Evolutionary conservation across 306 rosid species (phyloP).

Genomic region (Prosopis cineraria): DNA sequence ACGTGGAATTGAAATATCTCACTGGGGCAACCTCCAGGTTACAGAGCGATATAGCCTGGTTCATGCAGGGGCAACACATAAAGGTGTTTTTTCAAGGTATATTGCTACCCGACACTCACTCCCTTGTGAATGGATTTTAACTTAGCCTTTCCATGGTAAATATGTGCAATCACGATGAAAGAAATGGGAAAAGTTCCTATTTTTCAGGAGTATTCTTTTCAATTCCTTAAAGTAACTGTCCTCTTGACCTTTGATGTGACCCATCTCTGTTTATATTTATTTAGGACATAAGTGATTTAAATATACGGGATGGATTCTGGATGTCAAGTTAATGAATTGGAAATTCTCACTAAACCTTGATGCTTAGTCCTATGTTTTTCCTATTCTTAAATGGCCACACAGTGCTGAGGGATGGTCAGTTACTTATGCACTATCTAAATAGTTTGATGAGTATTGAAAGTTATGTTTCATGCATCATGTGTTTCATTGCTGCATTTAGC

Average conservation of each 20-base stretch:
- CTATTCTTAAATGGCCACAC: not conserved
- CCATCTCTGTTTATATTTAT: not conserved
- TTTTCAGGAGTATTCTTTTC: constrained; percentile 2
- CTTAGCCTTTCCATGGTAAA: constrained; percentile 14
- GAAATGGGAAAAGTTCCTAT: not conserved
- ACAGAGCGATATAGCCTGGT: constrained; percentile 78
- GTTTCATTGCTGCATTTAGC: constrained; percentile 2
- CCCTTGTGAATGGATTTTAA: constrained; percentile 5
- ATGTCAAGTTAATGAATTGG: not conserved
- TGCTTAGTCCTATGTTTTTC: not conserved
- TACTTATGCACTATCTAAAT: not conserved
- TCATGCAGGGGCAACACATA: constrained; percentile 92
- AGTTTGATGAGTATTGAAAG: constrained; percentile 9
- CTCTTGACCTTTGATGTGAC: constrained; percentile 1
- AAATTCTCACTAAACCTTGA: constrained; percentile 2
- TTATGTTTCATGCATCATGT: not conserved
- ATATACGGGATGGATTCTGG: not conserved
- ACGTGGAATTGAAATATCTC: constrained; percentile 97
- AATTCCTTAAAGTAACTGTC: constrained; percentile 25
- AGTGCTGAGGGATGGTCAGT: not conserved
- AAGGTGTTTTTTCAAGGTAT: constrained; percentile 93
- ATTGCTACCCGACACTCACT: constrained; percentile 28
- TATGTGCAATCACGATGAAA: not conserved
- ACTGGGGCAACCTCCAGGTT: constrained; percentile 91
- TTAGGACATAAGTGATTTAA: not conserved